Percentiles rank a stretch among this genome's conserved stretches.
phyloP scores from a whole-genome alignment of 495 filamentous ascomycete species.

The Aspergillus indologenus region DNA sequence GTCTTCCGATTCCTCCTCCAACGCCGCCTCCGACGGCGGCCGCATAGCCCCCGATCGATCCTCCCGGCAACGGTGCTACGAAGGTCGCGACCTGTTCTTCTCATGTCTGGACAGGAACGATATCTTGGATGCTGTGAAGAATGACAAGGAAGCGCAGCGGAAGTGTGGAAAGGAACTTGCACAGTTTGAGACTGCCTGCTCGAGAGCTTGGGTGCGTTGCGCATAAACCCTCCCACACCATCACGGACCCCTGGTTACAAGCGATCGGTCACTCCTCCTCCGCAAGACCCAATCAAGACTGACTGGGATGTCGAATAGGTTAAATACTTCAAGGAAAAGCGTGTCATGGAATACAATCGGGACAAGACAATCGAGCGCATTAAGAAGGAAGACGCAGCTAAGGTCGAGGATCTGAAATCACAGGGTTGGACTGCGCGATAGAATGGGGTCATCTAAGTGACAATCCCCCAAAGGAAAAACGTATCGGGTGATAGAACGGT shows the following conservation, averaged over 20 bases:
- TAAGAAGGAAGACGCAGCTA: constrained; percentile 70
- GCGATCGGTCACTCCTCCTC: too few species aligned
- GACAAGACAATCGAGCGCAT: constrained; percentile 74
- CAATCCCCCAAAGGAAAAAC: background rate
- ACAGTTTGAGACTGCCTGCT: constrained; percentile 73
- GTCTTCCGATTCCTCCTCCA: constrained; percentile 34
- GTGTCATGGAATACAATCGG: constrained; percentile 87
- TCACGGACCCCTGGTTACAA: too few species aligned
- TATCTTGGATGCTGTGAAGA: constrained; percentile 81
- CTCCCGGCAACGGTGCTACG: constrained; percentile 80
- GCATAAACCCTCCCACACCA: constrained; percentile 10
- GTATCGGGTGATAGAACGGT: background rate
- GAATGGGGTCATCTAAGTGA: constrained; percentile 15
- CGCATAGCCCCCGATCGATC: constrained; percentile 72
- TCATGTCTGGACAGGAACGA: constrained; percentile 73
- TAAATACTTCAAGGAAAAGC: constrained; percentile 93
- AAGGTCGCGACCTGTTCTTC: constrained; percentile 81
- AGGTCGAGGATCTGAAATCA: constrained; percentile 52
- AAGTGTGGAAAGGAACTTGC: constrained; percentile 64
- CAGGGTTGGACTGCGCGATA: constrained; percentile 35
- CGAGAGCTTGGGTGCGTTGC: constrained; percentile 70
- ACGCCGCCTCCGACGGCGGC: constrained; percentile 52
- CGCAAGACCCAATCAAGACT: constrained; percentile 17
- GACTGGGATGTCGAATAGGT: constrained; percentile 55
- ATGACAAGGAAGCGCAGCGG: constrained; percentile 59